A percentile compares a stretch with the other conserved stretches of the same genome.
Conservation (phyloP, 2,329 filamentous ascomycete species). For the Bipolaris oryzae region DNA sequence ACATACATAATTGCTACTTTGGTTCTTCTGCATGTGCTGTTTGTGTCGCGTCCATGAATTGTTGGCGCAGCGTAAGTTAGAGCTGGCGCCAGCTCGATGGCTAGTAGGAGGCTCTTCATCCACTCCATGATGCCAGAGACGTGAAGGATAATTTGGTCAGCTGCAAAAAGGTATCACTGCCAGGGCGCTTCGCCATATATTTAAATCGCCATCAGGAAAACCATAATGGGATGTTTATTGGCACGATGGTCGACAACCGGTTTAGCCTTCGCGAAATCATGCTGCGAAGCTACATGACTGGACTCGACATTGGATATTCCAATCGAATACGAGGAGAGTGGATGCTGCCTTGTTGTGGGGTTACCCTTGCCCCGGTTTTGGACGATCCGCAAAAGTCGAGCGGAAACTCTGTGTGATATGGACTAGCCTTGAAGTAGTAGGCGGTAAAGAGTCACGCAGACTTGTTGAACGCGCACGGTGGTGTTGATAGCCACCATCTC, state of each 20-base stretch:
- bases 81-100: slow-evolving; percentile 10
- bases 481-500: neutral
- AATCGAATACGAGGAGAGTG: neutral
- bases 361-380: neutral
- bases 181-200: neutral
- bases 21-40: slow-evolving; percentile 40
- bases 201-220: slow-evolving; percentile 1
- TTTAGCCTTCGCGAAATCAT: neutral
- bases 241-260: neutral
- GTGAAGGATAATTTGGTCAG: neutral
- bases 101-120: slow-evolving; percentile 7
- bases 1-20: slow-evolving; percentile 43
- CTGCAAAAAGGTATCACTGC: neutral
- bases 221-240: neutral
- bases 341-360: neutral
- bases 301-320: neutral
- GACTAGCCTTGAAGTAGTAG: neutral
- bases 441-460: slow-evolving; percentile 6
- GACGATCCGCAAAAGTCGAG: neutral
- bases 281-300: slow-evolving; percentile 6
- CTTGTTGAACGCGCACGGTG: neutral
- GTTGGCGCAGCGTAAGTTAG: slow-evolving; percentile 24
- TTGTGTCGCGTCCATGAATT: slow-evolving; percentile 14
- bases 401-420: neutral
- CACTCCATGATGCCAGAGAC: slow-evolving; percentile 6